Evolutionary conservation across 495 filamentous ascomycete genomes (phyloP).

Genomic region (Penicillium chermesinum): DNA sequence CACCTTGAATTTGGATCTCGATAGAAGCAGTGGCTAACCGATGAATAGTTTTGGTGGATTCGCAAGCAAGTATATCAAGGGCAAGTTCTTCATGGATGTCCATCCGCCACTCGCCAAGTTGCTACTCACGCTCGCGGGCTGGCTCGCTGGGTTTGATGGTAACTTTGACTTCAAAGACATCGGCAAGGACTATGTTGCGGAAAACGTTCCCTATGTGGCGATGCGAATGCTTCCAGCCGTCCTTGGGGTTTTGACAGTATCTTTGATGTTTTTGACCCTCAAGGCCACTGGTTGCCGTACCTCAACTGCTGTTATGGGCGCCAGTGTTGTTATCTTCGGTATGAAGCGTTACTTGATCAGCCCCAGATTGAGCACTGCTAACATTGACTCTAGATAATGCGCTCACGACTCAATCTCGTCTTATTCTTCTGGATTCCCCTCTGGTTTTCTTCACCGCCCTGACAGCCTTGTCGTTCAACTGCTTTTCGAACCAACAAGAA

Average conservation of each 20-base stretch:
- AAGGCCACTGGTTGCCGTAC: constrained; percentile 89
- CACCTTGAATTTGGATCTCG: constrained; percentile 2
- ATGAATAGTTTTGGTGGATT: constrained; percentile 83
- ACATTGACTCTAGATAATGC: constrained; percentile 67
- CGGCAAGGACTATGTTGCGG: constrained; percentile 95
- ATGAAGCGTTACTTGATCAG: constrained; percentile 16
- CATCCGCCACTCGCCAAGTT: constrained; percentile 97
- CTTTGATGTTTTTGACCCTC: constrained; percentile 88
- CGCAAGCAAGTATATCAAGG: constrained; percentile 97
- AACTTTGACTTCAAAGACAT: constrained; percentile 99
- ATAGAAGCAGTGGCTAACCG: background rate
- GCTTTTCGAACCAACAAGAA: constrained; percentile 95
- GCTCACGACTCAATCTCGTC: constrained; percentile 84
- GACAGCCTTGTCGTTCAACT: constrained; percentile 84
- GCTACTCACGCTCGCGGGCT: constrained; percentile 90
- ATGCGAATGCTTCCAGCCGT: constrained; percentile 93
- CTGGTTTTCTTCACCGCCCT: constrained; percentile 90
- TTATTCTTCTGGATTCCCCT: constrained; percentile 94
- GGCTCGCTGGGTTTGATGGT: constrained; percentile 91
- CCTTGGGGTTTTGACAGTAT: constrained; percentile 78
- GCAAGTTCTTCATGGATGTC: constrained; percentile 98
- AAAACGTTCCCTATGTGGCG: constrained; percentile 91
- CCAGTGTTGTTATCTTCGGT: constrained; percentile 88
- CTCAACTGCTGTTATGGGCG: constrained; percentile 72
- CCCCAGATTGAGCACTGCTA: constrained; percentile 7